Evolutionary conservation across 768 basidiomycete species (phyloP), one percentile per base, ranked within the genome.

Genomic region (Collybia sordida): DNA sequence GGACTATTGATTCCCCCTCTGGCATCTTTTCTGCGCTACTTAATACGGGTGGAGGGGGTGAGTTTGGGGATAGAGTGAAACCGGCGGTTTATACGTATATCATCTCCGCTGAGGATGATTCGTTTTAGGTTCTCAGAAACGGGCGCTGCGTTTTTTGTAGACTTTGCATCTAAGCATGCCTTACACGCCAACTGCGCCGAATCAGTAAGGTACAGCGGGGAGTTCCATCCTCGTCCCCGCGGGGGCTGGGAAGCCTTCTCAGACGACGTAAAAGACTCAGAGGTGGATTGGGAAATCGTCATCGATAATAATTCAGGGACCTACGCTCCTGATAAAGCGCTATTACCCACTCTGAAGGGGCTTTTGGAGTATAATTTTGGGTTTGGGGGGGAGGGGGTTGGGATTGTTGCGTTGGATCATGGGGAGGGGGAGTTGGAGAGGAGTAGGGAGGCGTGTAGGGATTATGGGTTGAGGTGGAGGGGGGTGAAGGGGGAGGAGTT

Each of bases 261-360:
- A 38, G 86, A 89, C 55, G 66, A 63, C 27, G 75, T 62, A 1
- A 60, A 67, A 1, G 87, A 88, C 55, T 72, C 72, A 3, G 71
- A 78, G 4, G 82, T 86, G 38, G 64, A 70, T 25, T 94, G 91
- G 88, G 89, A 93, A 64, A 64, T 93, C 25, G 84, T 92, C 54
- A 81, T 93, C 59, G 91, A 93, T 64, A 93, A 94, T 59, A 88
- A 88, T 60, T 85, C 82, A 57, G 91, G 91, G 42, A 94, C 90
- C 45, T 93, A 93, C 62, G 78, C 88, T 25, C 91, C 92, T 1
- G 81, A 90, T 60, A 73, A 76, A 46, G 64, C 58, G 46, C 59
- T 92, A 55, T 67, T 93, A 2, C 84, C 86, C 0, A 63, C 72
- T 37, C 64, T 92, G 49, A 79, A 81, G 61, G 73, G 71, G 54